A percentile compares a stretch with the other conserved stretches of the same genome.
These are phyloP conservation scores for Bipolaris cookei DNA, from an alignment of 2,329 filamentous ascomycete species.

Conservation along the genomic window DNA sequence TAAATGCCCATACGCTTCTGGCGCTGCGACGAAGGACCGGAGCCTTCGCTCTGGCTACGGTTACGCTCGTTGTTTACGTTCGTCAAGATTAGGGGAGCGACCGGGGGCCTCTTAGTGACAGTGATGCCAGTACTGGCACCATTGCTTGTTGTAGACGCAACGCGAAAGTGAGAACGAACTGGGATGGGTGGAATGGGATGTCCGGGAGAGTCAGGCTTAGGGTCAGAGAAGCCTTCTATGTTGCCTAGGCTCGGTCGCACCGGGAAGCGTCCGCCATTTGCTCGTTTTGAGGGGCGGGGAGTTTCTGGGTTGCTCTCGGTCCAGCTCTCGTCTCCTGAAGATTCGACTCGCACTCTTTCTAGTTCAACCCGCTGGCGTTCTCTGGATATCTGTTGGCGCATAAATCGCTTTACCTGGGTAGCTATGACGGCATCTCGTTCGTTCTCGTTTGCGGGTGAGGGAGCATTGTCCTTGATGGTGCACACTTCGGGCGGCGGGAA, in stretches of 20 bases:
- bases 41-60: constrained; percentile 67
- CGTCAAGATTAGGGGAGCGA: constrained; percentile 73
- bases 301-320: constrained; percentile 76
- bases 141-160: constrained; percentile 69
- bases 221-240: constrained; percentile 63
- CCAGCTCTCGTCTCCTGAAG: constrained; percentile 56
- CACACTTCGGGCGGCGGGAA: constrained; percentile 68
- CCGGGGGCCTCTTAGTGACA: constrained; percentile 70
- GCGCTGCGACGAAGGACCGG: constrained; percentile 58
- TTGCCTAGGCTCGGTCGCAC: constrained; percentile 72
- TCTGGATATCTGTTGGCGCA: constrained; percentile 54
- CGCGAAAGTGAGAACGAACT: constrained; percentile 79
- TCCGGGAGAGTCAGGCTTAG: constrained; percentile 41
- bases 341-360: constrained; percentile 51
- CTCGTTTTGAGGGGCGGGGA: constrained; percentile 70
- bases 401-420: constrained; percentile 64
- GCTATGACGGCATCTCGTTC: constrained; percentile 67
- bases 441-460: constrained; percentile 61
- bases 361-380: constrained; percentile 43
- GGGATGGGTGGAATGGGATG: constrained; percentile 74
- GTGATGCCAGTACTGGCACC: constrained; percentile 27
- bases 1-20: constrained; percentile 67
- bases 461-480: constrained; percentile 49
- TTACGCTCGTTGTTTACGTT: constrained; percentile 70
- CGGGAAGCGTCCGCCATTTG: constrained; percentile 63